Conservation (phyloP, 106 monocot genomes). For the Amphibolis antarctica region DNA sequence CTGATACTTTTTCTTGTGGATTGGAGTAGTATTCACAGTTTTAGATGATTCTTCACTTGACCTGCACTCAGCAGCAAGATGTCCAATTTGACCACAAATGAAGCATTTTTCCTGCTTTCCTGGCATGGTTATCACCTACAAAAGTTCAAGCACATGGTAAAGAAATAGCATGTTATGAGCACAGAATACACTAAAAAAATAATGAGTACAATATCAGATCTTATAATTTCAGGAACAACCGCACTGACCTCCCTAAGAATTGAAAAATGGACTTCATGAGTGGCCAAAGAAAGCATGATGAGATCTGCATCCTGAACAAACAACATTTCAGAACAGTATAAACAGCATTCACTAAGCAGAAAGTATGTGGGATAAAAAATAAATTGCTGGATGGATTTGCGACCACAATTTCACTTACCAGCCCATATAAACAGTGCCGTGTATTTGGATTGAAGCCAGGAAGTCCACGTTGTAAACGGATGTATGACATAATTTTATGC, state of each 20-base stretch:
- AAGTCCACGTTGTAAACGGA: conserved; percentile 80
- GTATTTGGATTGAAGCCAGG: conserved; percentile 86
- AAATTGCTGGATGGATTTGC: neutral
- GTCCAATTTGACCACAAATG: conserved; percentile 75
- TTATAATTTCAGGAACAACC: neutral
- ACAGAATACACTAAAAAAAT: neutral
- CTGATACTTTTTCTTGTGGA: conserved; percentile 99
- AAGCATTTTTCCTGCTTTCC: conserved; percentile 96
- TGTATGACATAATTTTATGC: conserved; percentile 98
- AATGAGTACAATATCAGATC: neutral
- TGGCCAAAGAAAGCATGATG: conserved; percentile 88
- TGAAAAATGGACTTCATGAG: conserved; percentile 93
- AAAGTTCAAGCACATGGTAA: conserved; percentile 5
- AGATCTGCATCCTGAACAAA: conserved; percentile 86
- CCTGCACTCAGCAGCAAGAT: conserved; percentile 92
- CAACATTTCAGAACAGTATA: neutral
- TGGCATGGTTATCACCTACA: conserved; percentile 84
- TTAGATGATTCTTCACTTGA: conserved; percentile 20
- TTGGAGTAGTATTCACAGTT: conserved; percentile 46
- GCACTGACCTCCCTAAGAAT: conserved; percentile 82
- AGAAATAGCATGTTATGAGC: neutral
- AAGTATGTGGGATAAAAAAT: no score
- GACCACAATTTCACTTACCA: conserved; percentile 37
- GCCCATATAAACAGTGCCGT: conserved; percentile 84
- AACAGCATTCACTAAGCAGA: no score